Base-by-base conservation (phyloP, 2,329 filamentous ascomycete species). In the Apiospora saccharicola region DNA sequence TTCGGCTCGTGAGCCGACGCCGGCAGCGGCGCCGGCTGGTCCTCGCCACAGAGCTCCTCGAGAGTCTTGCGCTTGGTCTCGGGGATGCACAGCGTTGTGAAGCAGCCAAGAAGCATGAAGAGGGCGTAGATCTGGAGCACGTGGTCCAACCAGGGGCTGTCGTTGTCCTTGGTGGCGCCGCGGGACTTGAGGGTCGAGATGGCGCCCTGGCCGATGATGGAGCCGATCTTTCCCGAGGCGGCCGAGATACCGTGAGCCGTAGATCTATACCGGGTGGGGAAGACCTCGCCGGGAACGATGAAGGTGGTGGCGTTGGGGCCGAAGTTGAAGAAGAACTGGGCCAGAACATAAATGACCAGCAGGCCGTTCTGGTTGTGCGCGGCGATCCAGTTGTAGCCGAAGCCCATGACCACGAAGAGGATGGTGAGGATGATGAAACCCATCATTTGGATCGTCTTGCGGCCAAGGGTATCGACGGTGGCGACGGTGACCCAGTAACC, bases 401-500 rank as follows among this genome's bases (percentile, higher is more conserved):
- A 91, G 37, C 90, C 90, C 83, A 92, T 91, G 74, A 89, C 81
- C 72, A 90, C 82, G 81, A 78, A 81, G 26, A 92, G 84, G 61
- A 90, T 83, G 10, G 90, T 91, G 10, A 92, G 82, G 71, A 92
- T 86, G 69, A 83, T 80, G 80, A 92, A 92, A 37, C 90, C 90
- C 73, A 85, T 87, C 71, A 93, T 82, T 83, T 94, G 94, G 72
- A 96, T 94, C 1, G 92, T 89, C 85, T 94, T 95, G 78, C 93
- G 92, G 71, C 93, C 93, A 19, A 95, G 77, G 1, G 88, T 93
- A 82, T 96, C 93, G 72, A 94, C 89, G 1, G 89, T 90, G 1
- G 90, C 90, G 7, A 95, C 93, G 0, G 92, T 93, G 22, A 94
- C 88, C 93, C 93, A 95, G 85, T 95, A 95, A 19, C 93, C 93